These are phyloP conservation scores for Vaccinium vitisidaea DNA, from an alignment of 148 eudicot genomes.

Conservation along the genomic window DNA sequence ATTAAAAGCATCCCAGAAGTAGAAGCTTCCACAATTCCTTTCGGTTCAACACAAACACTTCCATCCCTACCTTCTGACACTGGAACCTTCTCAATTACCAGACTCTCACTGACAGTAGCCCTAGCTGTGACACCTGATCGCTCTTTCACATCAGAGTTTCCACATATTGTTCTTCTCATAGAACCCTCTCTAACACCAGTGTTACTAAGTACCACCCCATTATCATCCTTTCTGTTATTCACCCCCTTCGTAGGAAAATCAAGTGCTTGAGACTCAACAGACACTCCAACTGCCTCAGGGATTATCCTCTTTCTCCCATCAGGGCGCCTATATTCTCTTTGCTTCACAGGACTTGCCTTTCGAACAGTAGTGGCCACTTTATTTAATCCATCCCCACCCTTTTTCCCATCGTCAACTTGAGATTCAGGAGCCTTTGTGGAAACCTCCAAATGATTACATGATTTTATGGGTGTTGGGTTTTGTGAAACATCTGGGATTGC, in stretches of 20 bases:
- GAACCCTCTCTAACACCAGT: constrained; percentile 39
- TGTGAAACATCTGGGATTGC: constrained; percentile 36
- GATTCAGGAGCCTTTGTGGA: constrained; percentile 45
- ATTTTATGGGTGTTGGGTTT: constrained; percentile 42
- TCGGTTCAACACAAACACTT: constrained; percentile 51
- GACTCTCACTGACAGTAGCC: constrained; percentile 73
- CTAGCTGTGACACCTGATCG: constrained; percentile 72
- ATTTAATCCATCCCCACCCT: constrained; percentile 45
- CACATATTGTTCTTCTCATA: constrained; percentile 42
- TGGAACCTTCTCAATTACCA: constrained; percentile 86
- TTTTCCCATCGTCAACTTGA: constrained; percentile 55
- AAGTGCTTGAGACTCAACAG: constrained; percentile 46
- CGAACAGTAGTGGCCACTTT: constrained; percentile 48
- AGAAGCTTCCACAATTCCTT: constrained; percentile 42
- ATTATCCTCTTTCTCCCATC: constrained; percentile 98
- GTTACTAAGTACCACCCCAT: constrained; percentile 26
- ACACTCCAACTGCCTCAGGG: constrained; percentile 88
- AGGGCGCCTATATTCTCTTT: constrained; percentile 92
- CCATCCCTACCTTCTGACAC: constrained; percentile 45
- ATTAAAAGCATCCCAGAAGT: constrained; percentile 48
- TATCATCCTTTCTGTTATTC: constrained; percentile 39
- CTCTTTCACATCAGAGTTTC: constrained; percentile 51
- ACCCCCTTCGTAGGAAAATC: constrained; percentile 40
- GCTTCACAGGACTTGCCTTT: constrained; percentile 84
- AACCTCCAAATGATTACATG: constrained; percentile 38